phyloP scores from a whole-genome alignment of 305 asterid genomes.

The Fraxinus sp. region DNA sequence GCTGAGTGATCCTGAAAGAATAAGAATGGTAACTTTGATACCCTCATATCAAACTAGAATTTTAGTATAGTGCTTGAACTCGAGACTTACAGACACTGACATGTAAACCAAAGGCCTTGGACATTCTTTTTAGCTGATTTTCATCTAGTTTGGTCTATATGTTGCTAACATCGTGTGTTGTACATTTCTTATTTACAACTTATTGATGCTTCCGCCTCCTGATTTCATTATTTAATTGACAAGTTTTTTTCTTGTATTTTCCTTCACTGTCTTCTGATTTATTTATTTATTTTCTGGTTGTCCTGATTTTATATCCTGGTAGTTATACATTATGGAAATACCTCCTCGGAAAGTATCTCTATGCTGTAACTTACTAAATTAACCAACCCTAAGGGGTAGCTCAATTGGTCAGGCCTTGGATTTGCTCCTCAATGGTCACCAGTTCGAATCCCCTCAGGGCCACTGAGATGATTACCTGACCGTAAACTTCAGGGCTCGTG shows the following conservation, averaged over 20 bases:
- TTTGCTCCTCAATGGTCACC: too few relatives aligned
- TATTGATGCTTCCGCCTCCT: background rate
- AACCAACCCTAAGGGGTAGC: background rate
- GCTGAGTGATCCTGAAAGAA: conserved; percentile 33
- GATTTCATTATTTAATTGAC: background rate
- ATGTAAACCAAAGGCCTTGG: background rate
- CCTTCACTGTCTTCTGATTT: background rate
- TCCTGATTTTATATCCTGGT: background rate
- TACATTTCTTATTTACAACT: background rate
- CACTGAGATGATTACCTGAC: too few relatives aligned
- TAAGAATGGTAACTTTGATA: conserved; percentile 27
- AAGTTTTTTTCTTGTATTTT: background rate
- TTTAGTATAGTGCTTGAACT: conserved; percentile 9
- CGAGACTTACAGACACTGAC: background rate
- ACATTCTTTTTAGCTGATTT: background rate
- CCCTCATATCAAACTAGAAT: conserved; percentile 21
- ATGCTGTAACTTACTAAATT: background rate
- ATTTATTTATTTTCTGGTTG: background rate
- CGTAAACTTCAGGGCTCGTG: too few relatives aligned
- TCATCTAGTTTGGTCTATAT: background rate
- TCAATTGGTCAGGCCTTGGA: too few relatives aligned
- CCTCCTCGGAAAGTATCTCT: background rate
- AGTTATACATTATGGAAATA: background rate
- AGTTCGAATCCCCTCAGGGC: too few relatives aligned
- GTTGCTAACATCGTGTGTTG: background rate